Evolutionary conservation across 139 green algal species (phyloP), one percentile per base, ranked within the genome.

Genomic region (Chlorella sp.): DNA sequence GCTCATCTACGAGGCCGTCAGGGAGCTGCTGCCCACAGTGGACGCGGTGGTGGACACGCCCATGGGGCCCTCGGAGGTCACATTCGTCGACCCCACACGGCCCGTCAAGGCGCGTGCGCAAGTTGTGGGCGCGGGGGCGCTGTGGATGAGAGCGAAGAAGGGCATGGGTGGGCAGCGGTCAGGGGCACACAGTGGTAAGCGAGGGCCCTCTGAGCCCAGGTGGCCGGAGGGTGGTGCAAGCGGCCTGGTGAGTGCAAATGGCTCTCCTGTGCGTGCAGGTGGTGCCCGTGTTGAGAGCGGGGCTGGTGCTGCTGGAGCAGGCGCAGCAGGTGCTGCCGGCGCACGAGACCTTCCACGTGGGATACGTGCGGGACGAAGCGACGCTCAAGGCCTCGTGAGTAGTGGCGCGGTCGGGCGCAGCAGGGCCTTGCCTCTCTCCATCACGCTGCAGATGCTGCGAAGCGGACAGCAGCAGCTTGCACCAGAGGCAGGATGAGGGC

Each of bases 231-330:
- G n/a, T n/a, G n/a, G n/a, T n/a, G n/a, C n/a, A n/a, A n/a, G n/a
- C n/a, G n/a, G n/a, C n/a, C n/a, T n/a, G n/a, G n/a, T n/a, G n/a
- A n/a, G n/a, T n/a, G n/a, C n/a, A n/a, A n/a, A n/a, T n/a, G n/a
- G n/a, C n/a, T n/a, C n/a, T n/a, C n/a, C n/a, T n/a, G n/a, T n/a
- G n/a, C n/a, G 50, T 73, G 59, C 82, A 93, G 86, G 83, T 98
- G 31, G 83, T 98, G 20, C 94, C 94, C 61, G 85, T 98, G 34
- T 81, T 98, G 59, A 85, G 93, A 5, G 93, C 93, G 1, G 93
- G 93, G 0, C 80, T 97, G 30, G 82, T 96, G 5, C 77, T 97
- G 59, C 72, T 97, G 36, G 93, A 98, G 83, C 78, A 93, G 51
- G 74, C 89, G 1, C n/a, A 72, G 1, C 88, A 75, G 31, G 80